These are phyloP conservation scores for Agaricales sp. DNA, from an alignment of 1,284 basidiomycete species.

Conservation along the genomic window DNA sequence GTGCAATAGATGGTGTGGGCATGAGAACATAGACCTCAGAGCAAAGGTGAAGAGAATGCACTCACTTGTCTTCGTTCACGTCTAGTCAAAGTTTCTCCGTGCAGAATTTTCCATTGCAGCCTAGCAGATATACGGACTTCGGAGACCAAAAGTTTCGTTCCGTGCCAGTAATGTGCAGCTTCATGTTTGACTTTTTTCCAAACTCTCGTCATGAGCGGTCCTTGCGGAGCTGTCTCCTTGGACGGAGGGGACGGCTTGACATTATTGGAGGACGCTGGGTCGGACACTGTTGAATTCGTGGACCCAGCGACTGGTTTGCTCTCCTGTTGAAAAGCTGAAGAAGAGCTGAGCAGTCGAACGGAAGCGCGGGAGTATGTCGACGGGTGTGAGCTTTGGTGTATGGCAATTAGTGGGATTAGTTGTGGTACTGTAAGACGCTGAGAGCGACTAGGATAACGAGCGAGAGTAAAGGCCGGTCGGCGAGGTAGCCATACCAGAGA, in stretches of 20 bases:
- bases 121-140: conserved; percentile 88
- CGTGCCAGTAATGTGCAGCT: conserved; percentile 95
- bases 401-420: background rate
- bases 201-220: conserved; percentile 45
- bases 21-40: conserved; percentile 3
- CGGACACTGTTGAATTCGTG: conserved; percentile 13
- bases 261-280: conserved; percentile 21
- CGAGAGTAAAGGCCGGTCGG: background rate
- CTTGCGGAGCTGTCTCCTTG: conserved; percentile 33
- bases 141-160: conserved; percentile 88
- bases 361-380: background rate
- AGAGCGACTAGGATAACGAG: conserved; percentile 3
- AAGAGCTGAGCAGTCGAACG: conserved; percentile 15
- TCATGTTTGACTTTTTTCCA: conserved; percentile 97
- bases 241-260: conserved; percentile 39
- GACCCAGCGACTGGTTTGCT: conserved; percentile 16
- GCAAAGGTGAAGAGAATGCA: conserved; percentile 4
- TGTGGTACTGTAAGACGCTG: background rate
- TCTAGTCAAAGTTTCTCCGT: conserved; percentile 86
- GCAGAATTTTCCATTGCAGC: conserved; percentile 86
- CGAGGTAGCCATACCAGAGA: conserved; percentile 1
- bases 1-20: conserved; percentile 6
- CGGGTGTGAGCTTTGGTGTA: background rate
- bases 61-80: conserved; percentile 87
- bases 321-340: conserved; percentile 10